Evolutionary conservation across 2,329 filamentous ascomycete species (phyloP).

Genomic region (Aspergillus costaricaensis): DNA sequence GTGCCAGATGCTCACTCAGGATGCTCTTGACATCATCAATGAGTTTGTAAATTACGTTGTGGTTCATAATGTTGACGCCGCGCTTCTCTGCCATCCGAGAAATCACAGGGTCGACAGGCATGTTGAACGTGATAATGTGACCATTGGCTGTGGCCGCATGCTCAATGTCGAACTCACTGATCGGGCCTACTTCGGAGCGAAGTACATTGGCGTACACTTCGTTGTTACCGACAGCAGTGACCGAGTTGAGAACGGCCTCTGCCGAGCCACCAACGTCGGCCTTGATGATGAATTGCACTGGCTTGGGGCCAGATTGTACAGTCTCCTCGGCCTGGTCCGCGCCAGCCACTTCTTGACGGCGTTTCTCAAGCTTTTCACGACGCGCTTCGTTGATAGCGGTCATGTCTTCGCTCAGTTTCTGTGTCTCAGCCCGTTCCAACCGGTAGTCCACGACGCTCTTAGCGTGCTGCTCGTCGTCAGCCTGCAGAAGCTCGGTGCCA

Average conservation of each 20-base stretch:
- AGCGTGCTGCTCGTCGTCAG: slow-evolving; percentile 73
- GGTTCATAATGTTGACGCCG: slow-evolving; percentile 76
- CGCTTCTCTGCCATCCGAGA: slow-evolving; percentile 67
- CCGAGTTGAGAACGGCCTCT: slow-evolving; percentile 79
- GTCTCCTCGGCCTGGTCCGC: slow-evolving; percentile 37
- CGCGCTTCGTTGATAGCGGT: slow-evolving; percentile 74
- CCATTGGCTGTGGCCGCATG: slow-evolving; percentile 77
- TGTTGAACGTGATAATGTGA: slow-evolving; percentile 85
- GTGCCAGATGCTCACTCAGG: slow-evolving; percentile 69
- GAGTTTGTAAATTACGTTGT: slow-evolving; percentile 65
- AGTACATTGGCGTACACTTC: slow-evolving; percentile 79
- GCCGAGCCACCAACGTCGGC: slow-evolving; percentile 92
- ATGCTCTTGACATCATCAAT: slow-evolving; percentile 54
- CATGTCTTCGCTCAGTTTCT: slow-evolving; percentile 67
- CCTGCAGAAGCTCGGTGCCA: slow-evolving; percentile 85
- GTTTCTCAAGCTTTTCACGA: slow-evolving; percentile 59
- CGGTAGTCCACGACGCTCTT: slow-evolving; percentile 78
- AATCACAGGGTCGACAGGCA: slow-evolving; percentile 66
- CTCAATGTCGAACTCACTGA: slow-evolving; percentile 85
- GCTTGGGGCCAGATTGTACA: slow-evolving; percentile 53
- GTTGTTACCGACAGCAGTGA: slow-evolving; percentile 78
- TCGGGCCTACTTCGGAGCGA: slow-evolving; percentile 72
- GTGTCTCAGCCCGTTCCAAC: slow-evolving; percentile 68
- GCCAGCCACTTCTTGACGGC: slow-evolving; percentile 35
- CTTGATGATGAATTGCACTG: slow-evolving; percentile 83